These are phyloP conservation scores for Geotrichum cucujoidarum DNA, from an alignment of 1,139 yeast genomes.

Conservation along the genomic window DNA sequence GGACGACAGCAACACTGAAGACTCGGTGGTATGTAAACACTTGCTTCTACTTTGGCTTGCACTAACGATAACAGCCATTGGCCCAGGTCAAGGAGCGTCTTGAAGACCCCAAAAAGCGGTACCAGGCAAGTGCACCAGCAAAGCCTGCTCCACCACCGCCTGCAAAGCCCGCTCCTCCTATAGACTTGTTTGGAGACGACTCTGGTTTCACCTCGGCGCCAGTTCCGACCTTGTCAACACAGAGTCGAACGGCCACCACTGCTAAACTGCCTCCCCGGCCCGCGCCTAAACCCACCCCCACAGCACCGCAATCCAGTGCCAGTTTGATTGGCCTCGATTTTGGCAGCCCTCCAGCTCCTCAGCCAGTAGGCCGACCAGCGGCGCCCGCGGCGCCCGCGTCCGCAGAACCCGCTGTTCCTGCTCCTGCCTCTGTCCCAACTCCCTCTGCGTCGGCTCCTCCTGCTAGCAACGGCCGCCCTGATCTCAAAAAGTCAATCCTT, in stretches of 20 bases:
- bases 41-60: not conserved
- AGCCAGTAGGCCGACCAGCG: constrained; percentile 20
- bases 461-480: constrained; percentile 47
- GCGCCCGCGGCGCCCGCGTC: constrained; percentile 2
- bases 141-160: constrained; percentile 10
- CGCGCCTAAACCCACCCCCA: constrained; percentile 5
- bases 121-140: constrained; percentile 7
- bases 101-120: constrained; percentile 8
- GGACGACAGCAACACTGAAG: constrained; percentile 20
- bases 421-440: constrained; percentile 25
- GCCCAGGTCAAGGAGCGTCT: constrained; percentile 28
- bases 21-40: constrained; percentile 3
- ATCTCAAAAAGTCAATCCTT: constrained; percentile 82
- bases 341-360: constrained; percentile 19
- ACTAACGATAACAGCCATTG: constrained; percentile 22
- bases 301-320: constrained; percentile 3
- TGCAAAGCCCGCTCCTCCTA: constrained; percentile 20
- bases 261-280: constrained; percentile 4
- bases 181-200: constrained; percentile 24
- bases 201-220: constrained; percentile 4
- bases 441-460: constrained; percentile 22
- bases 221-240: constrained; percentile 15
- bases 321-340: constrained; percentile 19
- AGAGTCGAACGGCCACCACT: constrained; percentile 6
- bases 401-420: constrained; percentile 17